Conservation (phyloP, 1,284 basidiomycete species). For the Agroathelia rolfsii region DNA sequence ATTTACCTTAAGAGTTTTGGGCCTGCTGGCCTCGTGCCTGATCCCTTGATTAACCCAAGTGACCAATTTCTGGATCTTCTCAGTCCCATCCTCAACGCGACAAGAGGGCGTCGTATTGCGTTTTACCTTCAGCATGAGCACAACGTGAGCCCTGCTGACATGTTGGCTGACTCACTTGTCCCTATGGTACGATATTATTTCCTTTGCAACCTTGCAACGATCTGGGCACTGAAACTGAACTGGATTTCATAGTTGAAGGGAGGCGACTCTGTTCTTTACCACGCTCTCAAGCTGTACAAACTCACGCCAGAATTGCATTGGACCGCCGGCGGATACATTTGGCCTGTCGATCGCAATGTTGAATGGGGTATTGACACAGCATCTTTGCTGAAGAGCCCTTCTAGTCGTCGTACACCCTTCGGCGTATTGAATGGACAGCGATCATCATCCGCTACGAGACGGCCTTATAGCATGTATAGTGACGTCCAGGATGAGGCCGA, state of each 20-base stretch:
- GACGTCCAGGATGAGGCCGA: conserved; percentile 33
- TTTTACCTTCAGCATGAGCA: conserved; percentile 66
- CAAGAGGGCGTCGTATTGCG: conserved; percentile 57
- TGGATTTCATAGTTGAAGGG: conserved; percentile 50
- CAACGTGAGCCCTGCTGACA: conserved; percentile 60
- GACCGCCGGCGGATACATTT: conserved; percentile 71
- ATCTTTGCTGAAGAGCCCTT: conserved; percentile 19
- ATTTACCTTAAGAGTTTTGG: conserved; percentile 62
- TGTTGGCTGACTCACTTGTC: conserved; percentile 58
- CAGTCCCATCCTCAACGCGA: conserved; percentile 58
- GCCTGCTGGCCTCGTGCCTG: conserved; percentile 37
- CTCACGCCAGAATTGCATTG: conserved; percentile 65
- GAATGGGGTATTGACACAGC: conserved; percentile 45
- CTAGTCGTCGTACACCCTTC: conserved; percentile 9
- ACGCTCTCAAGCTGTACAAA: conserved; percentile 67
- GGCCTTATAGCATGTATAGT: conserved; percentile 13
- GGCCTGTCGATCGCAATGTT: conserved; percentile 63
- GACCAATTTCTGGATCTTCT: conserved; percentile 63
- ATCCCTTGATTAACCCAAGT: conserved; percentile 60
- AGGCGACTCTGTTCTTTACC: conserved; percentile 63
- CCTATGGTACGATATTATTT: conserved; percentile 43
- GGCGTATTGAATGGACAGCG: no score
- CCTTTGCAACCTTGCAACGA: conserved; percentile 2
- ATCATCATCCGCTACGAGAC: no score
- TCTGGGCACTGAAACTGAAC: not conserved